Base-by-base conservation (phyloP, 2,329 filamentous ascomycete species). In the Sarocladium kiliense region DNA sequence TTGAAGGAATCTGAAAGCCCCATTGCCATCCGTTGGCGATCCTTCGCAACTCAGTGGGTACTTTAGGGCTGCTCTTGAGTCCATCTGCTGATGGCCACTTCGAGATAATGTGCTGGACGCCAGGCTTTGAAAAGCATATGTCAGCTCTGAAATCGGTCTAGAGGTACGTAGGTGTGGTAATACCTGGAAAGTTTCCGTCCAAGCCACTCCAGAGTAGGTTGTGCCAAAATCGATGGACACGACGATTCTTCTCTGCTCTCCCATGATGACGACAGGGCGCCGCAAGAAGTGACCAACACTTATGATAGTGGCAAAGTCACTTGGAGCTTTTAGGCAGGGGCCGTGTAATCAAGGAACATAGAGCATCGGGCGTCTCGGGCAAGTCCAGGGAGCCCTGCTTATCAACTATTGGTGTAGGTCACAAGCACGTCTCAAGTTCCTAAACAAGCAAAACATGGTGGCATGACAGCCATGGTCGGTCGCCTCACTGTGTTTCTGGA, bases 221-320 rank as follows among this genome's bases (percentile, higher is more conserved):
- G 79, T 82, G 25, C 79, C 79, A 60, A 82, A 81, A 61, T 82
- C 79, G 57, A 82, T 76, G 19, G 76, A 78, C 58, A 80, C 71
- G 53, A 81, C 71, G 58, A 80, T 74, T 62, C 71, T 75, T 60
- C 71, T 62, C 39, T 64, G 62, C 57, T 42, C 63, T 51, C 55
- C 56, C 59, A 55, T 58, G 56, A 54, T 55, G 56, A n/a, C 30
- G 39, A 27, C 36, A 32, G 32, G 34, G 45, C 23, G 42, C 26
- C 19, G 26, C n/a, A 19, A 47, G 42, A 18, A 11, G 18, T 18
- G 6, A 18, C n/a, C n/a, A n/a, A n/a, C n/a, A n/a, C n/a, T 21
- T 11, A 9, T 14, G 18, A 21, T 23, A 44, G 30, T 32, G 30
- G 30, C 30, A 12, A 6, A 12, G 7, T 6, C 6, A 6, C 30